Base-by-base conservation (phyloP, 2,329 filamentous ascomycete genomes). In the Pseudogymnoascus sp. region DNA sequence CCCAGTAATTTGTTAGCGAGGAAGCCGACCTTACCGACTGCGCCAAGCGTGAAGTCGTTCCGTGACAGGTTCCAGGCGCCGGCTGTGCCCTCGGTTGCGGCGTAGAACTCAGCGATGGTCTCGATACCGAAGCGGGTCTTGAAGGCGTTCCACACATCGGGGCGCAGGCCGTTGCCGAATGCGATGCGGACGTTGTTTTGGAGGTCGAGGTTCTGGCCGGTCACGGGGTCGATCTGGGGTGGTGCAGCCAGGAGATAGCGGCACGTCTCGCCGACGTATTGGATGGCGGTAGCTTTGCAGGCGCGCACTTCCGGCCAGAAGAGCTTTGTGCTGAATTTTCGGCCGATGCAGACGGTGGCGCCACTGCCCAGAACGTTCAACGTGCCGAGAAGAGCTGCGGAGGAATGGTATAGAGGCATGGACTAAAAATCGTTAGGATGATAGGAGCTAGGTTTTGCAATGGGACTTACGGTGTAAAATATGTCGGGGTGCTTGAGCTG, bases 381-480 rank as follows among this genome's bases (percentile, higher is more conserved):
- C 64, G 93, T 83, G 23, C 87, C 90, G 47, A 96, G 80, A 6
- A 95, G 69, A 4, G 84, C 78, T 11, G 89, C 92, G 0, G 91
- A 91, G 42, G 88, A 88, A 77, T 96, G 92, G 72, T 96, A 96
- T 6, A 96, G 80, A 0, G 92, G 92, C 90, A 96, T 96, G 64
- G 87, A 87, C 87, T 90, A 5, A 60, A 13, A 13, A 47, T 63
- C 67, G 74, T 36, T 67, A 60, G 8, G 5, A 50, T 31, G 26
- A 13, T 64, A 61, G 66, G 53, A 47, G 9, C n/a, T 33, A 17
- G n/a, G 21, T 9, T 21, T n/a, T 42, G 19, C 21, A 10, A 4
- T 11, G 8, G 23, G 26, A 70, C 79, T 72, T 80, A 88, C 87
- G 11, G 90, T 93, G 72, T 91, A 93, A 71, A 91, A 86, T 35